These are phyloP conservation scores for Tephrocybe sp. DNA, from an alignment of 768 basidiomycete species.

Conservation along the genomic window DNA sequence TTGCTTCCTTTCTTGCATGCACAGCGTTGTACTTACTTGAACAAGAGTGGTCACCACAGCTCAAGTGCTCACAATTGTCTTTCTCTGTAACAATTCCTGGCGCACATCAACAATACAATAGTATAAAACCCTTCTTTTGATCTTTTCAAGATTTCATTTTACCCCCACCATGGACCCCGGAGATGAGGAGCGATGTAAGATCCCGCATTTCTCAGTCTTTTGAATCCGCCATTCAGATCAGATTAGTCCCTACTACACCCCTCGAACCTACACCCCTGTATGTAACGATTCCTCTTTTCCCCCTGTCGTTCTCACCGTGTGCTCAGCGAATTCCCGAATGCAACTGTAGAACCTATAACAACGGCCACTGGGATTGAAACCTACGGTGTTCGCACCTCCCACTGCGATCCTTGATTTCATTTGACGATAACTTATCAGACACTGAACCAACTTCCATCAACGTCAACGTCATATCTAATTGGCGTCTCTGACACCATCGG, in stretches of 20 bases:
- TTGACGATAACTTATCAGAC: conserved; percentile 6
- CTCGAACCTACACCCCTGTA: conserved; percentile 14
- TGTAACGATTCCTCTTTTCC: background rate
- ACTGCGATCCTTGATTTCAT: background rate
- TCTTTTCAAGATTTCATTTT: background rate
- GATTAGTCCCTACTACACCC: conserved; percentile 16
- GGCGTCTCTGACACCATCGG: conserved; percentile 11
- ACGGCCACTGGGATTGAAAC: conserved; percentile 10
- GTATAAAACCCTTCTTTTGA: background rate
- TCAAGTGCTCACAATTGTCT: no score
- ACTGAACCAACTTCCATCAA: conserved; percentile 14
- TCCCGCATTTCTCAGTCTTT: background rate
- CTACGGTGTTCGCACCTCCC: conserved; percentile 10
- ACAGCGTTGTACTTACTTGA: no score
- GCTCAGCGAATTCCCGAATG: conserved; percentile 4
- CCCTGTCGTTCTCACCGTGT: background rate
- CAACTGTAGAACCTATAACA: conserved; percentile 11
- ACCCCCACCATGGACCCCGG: conserved; percentile 9
- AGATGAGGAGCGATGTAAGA: conserved; percentile 12
- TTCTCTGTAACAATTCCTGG: no score
- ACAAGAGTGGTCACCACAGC: no score
- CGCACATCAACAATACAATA: background rate
- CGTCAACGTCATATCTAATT: conserved; percentile 11
- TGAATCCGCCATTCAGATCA: background rate
- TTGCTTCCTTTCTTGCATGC: no score